Conservation (phyloP, 2,329 filamentous ascomycete genomes). For the Harringtonia lauricola region DNA sequence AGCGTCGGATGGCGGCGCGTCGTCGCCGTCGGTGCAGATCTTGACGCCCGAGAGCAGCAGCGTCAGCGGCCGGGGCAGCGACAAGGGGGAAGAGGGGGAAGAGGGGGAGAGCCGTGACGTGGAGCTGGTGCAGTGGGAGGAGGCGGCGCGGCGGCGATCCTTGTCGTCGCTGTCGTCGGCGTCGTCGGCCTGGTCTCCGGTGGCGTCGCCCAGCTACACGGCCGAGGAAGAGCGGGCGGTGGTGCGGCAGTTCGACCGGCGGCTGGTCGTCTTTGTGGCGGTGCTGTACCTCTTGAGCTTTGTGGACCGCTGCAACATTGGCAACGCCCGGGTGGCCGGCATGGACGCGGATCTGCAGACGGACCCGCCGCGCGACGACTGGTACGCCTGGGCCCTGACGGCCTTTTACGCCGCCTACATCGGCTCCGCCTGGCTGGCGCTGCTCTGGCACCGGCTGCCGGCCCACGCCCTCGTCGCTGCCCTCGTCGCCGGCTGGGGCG, state of each 20-base stretch:
- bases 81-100: slow-evolving; percentile 2
- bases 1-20: no score
- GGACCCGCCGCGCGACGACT: slow-evolving; percentile 27
- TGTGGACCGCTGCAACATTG: slow-evolving; percentile 69
- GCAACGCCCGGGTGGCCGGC: slow-evolving; percentile 52
- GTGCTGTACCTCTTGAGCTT: slow-evolving; percentile 78
- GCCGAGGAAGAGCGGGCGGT: slow-evolving; percentile 63
- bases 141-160: no score
- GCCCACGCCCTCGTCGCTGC: slow-evolving; percentile 47
- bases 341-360: slow-evolving; percentile 51
- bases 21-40: slow-evolving; percentile 1
- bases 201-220: slow-evolving; percentile 29
- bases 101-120: background rate
- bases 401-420: slow-evolving; percentile 56
- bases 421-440: slow-evolving; percentile 52
- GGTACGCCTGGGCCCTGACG: slow-evolving; percentile 50
- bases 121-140: background rate
- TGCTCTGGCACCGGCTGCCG: slow-evolving; percentile 49
- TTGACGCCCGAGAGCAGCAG: slow-evolving; percentile 9
- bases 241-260: slow-evolving; percentile 64
- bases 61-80: slow-evolving; percentile 3
- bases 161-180: background rate
- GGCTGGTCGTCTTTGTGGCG: slow-evolving; percentile 70
- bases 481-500: slow-evolving; percentile 69
- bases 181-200: background rate